Evolutionary conservation across 345 rosid species (phyloP).

Genomic region (Eutrema yunnanense): DNA sequence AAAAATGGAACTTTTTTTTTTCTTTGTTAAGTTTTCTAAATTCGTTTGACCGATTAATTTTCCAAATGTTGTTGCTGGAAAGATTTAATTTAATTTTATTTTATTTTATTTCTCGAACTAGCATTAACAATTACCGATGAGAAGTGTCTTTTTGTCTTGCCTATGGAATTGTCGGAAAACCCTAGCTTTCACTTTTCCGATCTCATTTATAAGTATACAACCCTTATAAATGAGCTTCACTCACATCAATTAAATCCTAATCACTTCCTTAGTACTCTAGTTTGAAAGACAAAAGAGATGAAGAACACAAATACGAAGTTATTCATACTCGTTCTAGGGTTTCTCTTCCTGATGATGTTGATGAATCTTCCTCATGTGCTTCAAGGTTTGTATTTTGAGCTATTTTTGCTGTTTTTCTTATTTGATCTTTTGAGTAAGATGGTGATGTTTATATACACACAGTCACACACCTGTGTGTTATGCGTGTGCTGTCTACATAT

Average conservation of each 20-base stretch:
- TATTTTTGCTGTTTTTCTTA: not conserved
- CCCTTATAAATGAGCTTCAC: not conserved
- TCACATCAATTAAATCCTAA: not conserved
- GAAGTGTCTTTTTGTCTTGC: constrained; percentile 30
- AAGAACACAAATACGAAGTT: constrained; percentile 7
- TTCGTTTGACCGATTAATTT: not conserved
- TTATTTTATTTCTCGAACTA: not conserved
- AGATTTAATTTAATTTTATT: not conserved
- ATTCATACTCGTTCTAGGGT: constrained; percentile 4
- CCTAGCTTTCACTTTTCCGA: constrained; percentile 23
- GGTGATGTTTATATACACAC: not conserved
- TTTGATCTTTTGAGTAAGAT: not conserved
- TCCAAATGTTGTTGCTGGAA: not conserved
- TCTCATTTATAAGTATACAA: not conserved
- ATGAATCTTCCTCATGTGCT: constrained; percentile 2
- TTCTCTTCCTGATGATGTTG: constrained; percentile 12
- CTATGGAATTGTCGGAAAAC: constrained; percentile 31
- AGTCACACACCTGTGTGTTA: too few species aligned
- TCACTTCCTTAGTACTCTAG: not conserved
- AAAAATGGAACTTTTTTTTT: not conserved
- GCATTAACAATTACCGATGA: constrained; percentile 22
- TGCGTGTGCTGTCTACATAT: too few species aligned
- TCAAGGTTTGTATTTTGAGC: constrained; percentile 10
- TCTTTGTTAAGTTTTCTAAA: not conserved
- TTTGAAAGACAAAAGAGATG: constrained; percentile 7